Conservation (phyloP, 352 stramenopile genomes). For the Peronosclerospora sorghi region DNA sequence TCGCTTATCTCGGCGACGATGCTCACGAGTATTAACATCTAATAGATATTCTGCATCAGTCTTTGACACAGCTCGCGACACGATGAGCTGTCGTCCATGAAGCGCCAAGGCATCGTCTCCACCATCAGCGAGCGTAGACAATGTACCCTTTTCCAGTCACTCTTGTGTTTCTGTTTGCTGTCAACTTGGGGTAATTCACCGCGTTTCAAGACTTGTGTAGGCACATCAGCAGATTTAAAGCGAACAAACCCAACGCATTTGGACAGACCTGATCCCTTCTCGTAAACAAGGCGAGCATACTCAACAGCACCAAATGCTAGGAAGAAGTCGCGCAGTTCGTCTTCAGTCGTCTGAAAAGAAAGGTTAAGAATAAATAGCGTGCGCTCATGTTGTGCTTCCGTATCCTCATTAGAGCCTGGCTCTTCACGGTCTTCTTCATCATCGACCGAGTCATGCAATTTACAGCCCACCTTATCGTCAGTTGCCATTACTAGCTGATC, state of each 20-base stretch:
- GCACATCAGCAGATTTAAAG: slow-evolving; percentile 46
- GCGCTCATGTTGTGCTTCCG: slow-evolving; percentile 64
- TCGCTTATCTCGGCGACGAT: slow-evolving; percentile 85
- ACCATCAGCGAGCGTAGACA: slow-evolving; percentile 56
- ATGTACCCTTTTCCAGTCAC: slow-evolving; percentile 43
- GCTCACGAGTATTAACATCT: slow-evolving; percentile 45
- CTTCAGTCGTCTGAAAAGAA: slow-evolving; percentile 75
- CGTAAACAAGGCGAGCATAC: slow-evolving; percentile 72
- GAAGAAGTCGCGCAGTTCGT: slow-evolving; percentile 62
- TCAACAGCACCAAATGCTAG: slow-evolving; percentile 60
- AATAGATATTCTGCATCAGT: slow-evolving; percentile 52
- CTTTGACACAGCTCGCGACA: slow-evolving; percentile 66
- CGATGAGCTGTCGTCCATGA: slow-evolving; percentile 59
- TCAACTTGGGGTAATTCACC: slow-evolving; percentile 30
- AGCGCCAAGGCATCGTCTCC: slow-evolving; percentile 52
- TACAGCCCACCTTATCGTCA: slow-evolving; percentile 24
- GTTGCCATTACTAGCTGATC: slow-evolving; percentile 40
- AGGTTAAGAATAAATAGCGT: slow-evolving; percentile 81
- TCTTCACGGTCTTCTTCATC: slow-evolving; percentile 25
- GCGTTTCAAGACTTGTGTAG: slow-evolving; percentile 42
- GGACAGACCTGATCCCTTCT: slow-evolving; percentile 67
- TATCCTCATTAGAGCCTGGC: slow-evolving; percentile 50
- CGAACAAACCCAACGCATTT: slow-evolving; percentile 81
- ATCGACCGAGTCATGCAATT: slow-evolving; percentile 20
- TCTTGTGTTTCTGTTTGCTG: slow-evolving; percentile 43